Evolutionary conservation across 768 basidiomycete species (phyloP), one percentile per base, ranked within the genome.

Genomic region (Lactarius sp.): DNA sequence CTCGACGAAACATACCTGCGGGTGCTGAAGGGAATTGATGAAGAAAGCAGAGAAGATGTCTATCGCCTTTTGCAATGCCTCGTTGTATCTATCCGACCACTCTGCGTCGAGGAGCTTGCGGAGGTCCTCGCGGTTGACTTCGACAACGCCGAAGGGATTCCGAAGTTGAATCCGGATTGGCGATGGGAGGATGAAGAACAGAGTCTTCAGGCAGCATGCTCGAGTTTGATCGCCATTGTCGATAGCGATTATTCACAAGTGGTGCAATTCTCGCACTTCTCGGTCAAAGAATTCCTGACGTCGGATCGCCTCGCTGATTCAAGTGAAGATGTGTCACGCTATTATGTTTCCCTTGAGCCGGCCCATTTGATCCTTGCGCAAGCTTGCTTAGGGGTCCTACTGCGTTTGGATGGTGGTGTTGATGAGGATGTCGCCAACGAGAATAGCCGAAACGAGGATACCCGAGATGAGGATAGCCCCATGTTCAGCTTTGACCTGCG

Each of bases 191-290:
- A 55, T 18, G 37, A 36, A 18, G 37, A 55, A 8, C 37, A 20
- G 42, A 39, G 39, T 18, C 54, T 55, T 27, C 39, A 37, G 39
- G 47, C 47, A 4, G 47, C 47, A 27, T 49, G 47, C 22, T 49
- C 47, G 6, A 49, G 47, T 27, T 49, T 49, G 12, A 49, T 49
- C 22, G 2, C 47, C 22, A 49, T 49, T 13, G 22, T 49, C 22
- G 47, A 49, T 22, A 27, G 12, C 7, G 47, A 22, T 7, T 8
- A 3, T 2, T 49, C 22, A 13, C 47, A 22, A 4, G 37, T 55
- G 7, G 54, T 55, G 22, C 54, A 37, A 4, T 55, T 55, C 27
- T 55, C 54, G 9, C 54, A 55, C 31, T 39, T 55, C 22, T 55
- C 54, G 6, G 54, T 55, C 7, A 41, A 41, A 27, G 54, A 55